Base-by-base conservation (phyloP, 148 eudicot species). In the Agrostemma githago region DNA sequence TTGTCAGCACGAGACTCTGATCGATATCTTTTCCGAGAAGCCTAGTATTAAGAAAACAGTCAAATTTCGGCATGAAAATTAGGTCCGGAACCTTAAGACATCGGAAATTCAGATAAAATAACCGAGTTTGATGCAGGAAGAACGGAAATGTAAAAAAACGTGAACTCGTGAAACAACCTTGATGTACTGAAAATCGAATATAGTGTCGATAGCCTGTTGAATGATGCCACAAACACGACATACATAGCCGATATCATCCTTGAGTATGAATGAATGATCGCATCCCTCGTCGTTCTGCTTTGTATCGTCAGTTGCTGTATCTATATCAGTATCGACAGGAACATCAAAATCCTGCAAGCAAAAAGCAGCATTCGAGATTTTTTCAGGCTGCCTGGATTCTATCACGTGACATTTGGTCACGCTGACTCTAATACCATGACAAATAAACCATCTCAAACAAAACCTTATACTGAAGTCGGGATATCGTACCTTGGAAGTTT, bases 211-310 rank as follows among this genome's bases (percentile, higher is more conserved):
- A 53, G 87, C 85, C 84, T 82, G 86, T 76, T 84, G 77, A 76
- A 94, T 77, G 15, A 91, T 86, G 74, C 98, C 98, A 83, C 98
- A 94, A 60, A 94, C 86, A 68, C 97, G 98, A 71, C 98, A 94
- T 26, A 94, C 97, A 75, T 91, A 84, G 40, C 98, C 98, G 73
- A 94, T 75, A 65, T 94, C 98, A 76, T 94, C 98, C 77, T 89
- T 94, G 65, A 94, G 77, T 51, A 94, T 84, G 84, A 79, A 89
- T 14, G 85, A 81, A 75, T 94, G 98, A 77, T 91, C 97, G 83
- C 98, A 94, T 44, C 88, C 94, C 74, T 89, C 92, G 15, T 82
- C 87, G n/a, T 79, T 86, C 57, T 80, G 89, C 72, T 39, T 73
- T 54, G 70, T 62, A 66, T 87, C 85, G 48, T 83, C 88, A 43